Conservation (phyloP, 495 filamentous ascomycete species). For the Tetracladium marchalianum region DNA sequence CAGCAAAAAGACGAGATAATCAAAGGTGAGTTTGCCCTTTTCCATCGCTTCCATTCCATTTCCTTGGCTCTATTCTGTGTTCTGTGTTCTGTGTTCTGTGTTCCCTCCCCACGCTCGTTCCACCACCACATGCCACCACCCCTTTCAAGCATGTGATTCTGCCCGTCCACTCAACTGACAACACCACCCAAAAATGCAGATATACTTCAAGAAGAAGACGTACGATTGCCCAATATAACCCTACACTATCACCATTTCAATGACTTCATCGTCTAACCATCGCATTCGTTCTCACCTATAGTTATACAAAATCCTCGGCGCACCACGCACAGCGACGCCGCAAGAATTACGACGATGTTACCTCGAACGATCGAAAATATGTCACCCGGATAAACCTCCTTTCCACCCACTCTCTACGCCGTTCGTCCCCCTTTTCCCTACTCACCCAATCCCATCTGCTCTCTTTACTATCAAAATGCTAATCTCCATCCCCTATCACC, state of each 20-base stretch:
- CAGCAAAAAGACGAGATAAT: slow-evolving; percentile 19
- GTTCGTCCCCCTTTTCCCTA: slow-evolving; percentile 3
- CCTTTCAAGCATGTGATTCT: slow-evolving; percentile 15
- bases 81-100: too few species aligned
- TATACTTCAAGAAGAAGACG: slow-evolving; percentile 29
- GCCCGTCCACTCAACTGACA: neutral
- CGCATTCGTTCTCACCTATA: slow-evolving; percentile 4
- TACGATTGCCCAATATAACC: slow-evolving; percentile 4
- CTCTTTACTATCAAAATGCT: slow-evolving; percentile 1
- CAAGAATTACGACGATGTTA: slow-evolving; percentile 31
- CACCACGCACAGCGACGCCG: slow-evolving; percentile 21
- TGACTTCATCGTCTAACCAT: neutral
- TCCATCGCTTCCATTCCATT: too few species aligned
- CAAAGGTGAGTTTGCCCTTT: slow-evolving; percentile 5
- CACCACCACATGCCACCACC: too few species aligned
- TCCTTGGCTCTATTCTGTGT: too few species aligned
- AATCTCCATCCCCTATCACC: neutral
- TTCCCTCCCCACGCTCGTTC: too few species aligned
- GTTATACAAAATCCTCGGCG: slow-evolving; percentile 31
- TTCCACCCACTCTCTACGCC: slow-evolving; percentile 26
- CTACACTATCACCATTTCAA: neutral
- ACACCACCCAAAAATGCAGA: slow-evolving; percentile 18
- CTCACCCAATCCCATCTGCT: neutral
- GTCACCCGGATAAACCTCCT: slow-evolving; percentile 32
- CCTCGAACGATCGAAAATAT: slow-evolving; percentile 33